A percentile compares a stretch with the other conserved stretches of the same genome.
Evolutionary conservation across 2,329 filamentous ascomycete species (phyloP).

Genomic region (Calonectria pseudoturangicola): DNA sequence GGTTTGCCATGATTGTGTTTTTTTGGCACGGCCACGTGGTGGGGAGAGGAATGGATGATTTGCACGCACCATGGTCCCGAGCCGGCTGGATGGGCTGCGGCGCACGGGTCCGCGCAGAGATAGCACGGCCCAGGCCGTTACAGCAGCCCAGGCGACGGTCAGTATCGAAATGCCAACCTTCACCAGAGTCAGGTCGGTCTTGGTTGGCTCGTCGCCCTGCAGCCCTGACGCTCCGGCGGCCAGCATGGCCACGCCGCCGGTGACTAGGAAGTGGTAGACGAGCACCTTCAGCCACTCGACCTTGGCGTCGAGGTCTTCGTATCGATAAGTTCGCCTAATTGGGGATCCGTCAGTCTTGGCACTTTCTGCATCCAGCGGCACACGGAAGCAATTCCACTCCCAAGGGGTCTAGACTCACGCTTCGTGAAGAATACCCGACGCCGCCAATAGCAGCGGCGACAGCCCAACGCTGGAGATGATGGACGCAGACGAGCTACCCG

Average conservation of each 20-base stretch:
- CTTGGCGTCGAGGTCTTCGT: conserved; percentile 19
- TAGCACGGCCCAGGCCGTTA: conserved; percentile 26
- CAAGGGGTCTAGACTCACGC: conserved; percentile 44
- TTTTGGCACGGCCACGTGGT: background rate
- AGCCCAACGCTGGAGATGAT: conserved; percentile 62
- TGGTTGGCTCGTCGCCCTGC: conserved; percentile 22
- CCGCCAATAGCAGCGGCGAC: conserved; percentile 59
- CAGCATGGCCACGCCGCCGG: conserved; percentile 33
- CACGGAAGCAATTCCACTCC: background rate
- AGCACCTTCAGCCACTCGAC: conserved; percentile 38
- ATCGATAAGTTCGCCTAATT: conserved; percentile 30
- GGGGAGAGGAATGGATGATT: background rate
- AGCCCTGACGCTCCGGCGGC: conserved; percentile 31
- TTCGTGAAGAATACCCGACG: conserved; percentile 60
- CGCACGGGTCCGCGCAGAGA: conserved; percentile 8
- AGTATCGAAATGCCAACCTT: conserved; percentile 37
- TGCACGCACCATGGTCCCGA: conserved; percentile 28
- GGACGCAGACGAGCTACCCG: conserved; percentile 54
- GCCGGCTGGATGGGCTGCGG: background rate
- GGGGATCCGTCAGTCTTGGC: conserved; percentile 44
- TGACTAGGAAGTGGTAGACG: conserved; percentile 32
- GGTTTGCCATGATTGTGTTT: background rate
- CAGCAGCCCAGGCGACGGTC: conserved; percentile 27
- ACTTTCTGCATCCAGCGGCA: background rate
- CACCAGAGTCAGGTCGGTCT: conserved; percentile 28